These are phyloP conservation scores for Oryza brachyantha DNA, from an alignment of 176 grass and related monocot species.

Conservation along the genomic window DNA sequence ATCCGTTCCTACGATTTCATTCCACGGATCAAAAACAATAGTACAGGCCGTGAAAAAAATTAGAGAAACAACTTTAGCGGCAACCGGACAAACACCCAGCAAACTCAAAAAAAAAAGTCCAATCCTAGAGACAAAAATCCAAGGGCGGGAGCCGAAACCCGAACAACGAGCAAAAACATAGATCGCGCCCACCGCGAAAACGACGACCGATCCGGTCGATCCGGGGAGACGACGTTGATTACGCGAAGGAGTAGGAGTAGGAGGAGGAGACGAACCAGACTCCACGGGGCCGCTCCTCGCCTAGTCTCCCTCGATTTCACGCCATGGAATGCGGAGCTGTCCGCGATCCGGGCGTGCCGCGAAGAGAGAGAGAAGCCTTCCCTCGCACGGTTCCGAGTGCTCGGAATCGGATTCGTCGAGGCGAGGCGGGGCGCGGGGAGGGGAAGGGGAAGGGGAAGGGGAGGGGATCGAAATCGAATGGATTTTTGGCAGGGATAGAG, in stretches of 20 bases:
- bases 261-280: background rate
- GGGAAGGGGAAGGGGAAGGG: too few relatives aligned
- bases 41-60: background rate
- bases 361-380: background rate
- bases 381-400: background rate
- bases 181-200: background rate
- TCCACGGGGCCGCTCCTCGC: background rate
- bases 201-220: background rate
- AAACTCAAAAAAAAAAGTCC: background rate
- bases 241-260: background rate
- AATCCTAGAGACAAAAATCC: background rate
- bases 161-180: background rate
- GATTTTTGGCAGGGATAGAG: too few relatives aligned
- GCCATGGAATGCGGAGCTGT: constrained; percentile 16
- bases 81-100: background rate
- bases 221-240: too few relatives aligned
- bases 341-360: background rate
- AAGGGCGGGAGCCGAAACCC: background rate
- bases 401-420: background rate
- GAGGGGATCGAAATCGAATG: constrained; percentile 5
- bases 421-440: constrained; percentile 10
- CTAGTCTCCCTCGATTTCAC: background rate
- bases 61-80: background rate
- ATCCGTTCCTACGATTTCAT: background rate
- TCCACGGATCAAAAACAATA: background rate